A percentile compares a stretch with the other conserved stretches of the same genome.
phyloP scores from a whole-genome alignment of 2,329 filamentous ascomycete species.

The Aspergillus sp. region DNA sequence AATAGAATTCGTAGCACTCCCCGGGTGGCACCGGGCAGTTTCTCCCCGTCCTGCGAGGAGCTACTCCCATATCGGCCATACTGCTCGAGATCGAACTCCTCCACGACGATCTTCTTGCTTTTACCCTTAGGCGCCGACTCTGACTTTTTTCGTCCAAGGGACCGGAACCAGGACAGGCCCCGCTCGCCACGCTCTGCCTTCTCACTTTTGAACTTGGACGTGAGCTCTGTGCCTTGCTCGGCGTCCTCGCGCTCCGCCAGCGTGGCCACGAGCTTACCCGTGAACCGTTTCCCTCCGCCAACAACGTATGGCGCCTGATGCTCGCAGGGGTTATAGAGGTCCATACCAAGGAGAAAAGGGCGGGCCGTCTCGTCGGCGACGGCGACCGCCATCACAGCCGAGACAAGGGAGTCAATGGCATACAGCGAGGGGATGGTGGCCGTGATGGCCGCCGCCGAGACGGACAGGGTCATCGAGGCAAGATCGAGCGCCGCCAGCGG shows the following conservation, averaged over 20 bases:
- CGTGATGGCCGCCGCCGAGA: slow-evolving; percentile 41
- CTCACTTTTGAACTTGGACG: slow-evolving; percentile 32
- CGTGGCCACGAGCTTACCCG: slow-evolving; percentile 35
- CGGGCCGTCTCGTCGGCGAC: slow-evolving; percentile 44
- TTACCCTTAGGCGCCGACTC: slow-evolving; percentile 15
- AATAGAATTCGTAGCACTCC: slow-evolving; percentile 37
- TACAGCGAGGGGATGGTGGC: slow-evolving; percentile 46
- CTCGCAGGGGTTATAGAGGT: slow-evolving; percentile 23
- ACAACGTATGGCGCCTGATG: slow-evolving; percentile 10
- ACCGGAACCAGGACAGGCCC: slow-evolving; percentile 17
- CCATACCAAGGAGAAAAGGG: slow-evolving; percentile 37
- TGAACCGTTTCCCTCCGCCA: slow-evolving; percentile 17
- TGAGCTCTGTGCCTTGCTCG: slow-evolving; percentile 35
- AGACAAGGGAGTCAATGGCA: slow-evolving; percentile 48
- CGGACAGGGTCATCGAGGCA: slow-evolving; percentile 38
- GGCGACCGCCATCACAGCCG: slow-evolving; percentile 45
- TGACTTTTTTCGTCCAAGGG: slow-evolving; percentile 2
- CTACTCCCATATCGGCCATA: slow-evolving; percentile 41
- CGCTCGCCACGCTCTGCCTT: slow-evolving; percentile 15
- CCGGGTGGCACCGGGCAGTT: slow-evolving; percentile 39
- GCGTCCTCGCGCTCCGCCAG: slow-evolving; percentile 45
- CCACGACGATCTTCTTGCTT: slow-evolving; percentile 34
- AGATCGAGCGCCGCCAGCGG: slow-evolving; percentile 46
- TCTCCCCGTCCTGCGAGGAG: slow-evolving; percentile 36
- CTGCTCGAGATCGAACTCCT: slow-evolving; percentile 47